Evolutionary conservation across 257 asterid genomes (phyloP), one percentile per base, ranked within the genome.

Genomic region (Solanum piurae): DNA sequence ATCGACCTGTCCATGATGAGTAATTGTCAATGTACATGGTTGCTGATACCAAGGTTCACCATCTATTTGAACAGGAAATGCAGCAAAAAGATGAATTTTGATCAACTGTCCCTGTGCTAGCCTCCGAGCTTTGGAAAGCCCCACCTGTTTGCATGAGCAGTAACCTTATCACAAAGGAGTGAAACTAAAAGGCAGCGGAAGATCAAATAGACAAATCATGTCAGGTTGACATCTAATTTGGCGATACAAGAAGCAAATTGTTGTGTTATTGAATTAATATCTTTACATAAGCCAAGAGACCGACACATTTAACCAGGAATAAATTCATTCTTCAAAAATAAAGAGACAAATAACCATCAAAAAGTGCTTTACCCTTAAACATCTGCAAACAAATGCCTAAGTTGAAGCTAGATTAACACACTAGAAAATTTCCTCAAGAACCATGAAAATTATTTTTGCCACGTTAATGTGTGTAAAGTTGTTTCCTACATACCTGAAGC

Each of bases 31-130:
- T 87, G 96, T 92, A 91, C 99, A 95, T 37, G 99, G 97, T 49
- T 91, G 94, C 91, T 97, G 99, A 91, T 93, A 91, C 99, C 99
- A 97, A 77, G 99, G 99, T 89, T 97, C 99, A 86, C 99, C 99
- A 90, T 97, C 99, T 72, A 97, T 87, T 91, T 97, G 99, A 84
- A 97, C 99, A 1, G 99, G 99, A 46, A 97, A 92, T 86, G 93
- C 96, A 91, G 97, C 95, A 34, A 93, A 93, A 87, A 97, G 95
- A 89, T 95, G 99, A 87, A 97, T 97, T 94, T 97, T 97, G 77
- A 97, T 93, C 46, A 91, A 91, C 88, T 96, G 99, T 71, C 99
- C 99, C 91, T 97, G 99, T 55, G 99, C 99, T 77, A 97, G 95
- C 89, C 99, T 93, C 74, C 98, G 93, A 49, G 99, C 99, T 87